A percentile compares a stretch with the other conserved stretches of the same genome.
These are phyloP conservation scores for Lepidium didymum DNA, from an alignment of 345 rosid genomes.

Conservation along the genomic window DNA sequence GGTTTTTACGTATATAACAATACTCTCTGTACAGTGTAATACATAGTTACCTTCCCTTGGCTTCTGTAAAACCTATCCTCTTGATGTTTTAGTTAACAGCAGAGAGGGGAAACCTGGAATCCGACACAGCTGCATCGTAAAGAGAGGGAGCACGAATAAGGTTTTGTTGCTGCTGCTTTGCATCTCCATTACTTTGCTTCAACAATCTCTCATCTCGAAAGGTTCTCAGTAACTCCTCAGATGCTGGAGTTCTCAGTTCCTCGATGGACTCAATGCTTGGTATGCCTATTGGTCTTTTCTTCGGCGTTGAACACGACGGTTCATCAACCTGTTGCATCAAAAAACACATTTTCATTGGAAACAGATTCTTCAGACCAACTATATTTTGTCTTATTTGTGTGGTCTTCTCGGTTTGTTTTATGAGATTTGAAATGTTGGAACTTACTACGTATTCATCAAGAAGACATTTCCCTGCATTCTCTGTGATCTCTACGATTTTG, in stretches of 20 bases:
- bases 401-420: background rate
- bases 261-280: slow-evolving; percentile 73
- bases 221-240: slow-evolving; percentile 65
- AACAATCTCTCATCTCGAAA: slow-evolving; percentile 62
- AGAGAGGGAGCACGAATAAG: slow-evolving; percentile 29
- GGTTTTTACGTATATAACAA: background rate
- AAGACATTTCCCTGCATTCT: slow-evolving; percentile 84
- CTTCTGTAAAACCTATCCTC: background rate
- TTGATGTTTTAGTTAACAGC: slow-evolving; percentile 56
- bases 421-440: background rate
- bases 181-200: slow-evolving; percentile 72
- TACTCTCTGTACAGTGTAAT: slow-evolving; percentile 36
- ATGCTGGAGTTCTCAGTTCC: slow-evolving; percentile 82
- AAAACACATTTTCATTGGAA: background rate
- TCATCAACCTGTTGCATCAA: slow-evolving; percentile 61
- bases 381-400: background rate
- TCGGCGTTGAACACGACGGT: slow-evolving; percentile 89
- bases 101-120: slow-evolving; percentile 82
- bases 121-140: slow-evolving; percentile 64
- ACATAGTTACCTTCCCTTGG: background rate
- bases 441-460: slow-evolving; percentile 77
- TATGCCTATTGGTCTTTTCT: slow-evolving; percentile 65
- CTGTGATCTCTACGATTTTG: slow-evolving; percentile 76
- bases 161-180: slow-evolving; percentile 39
- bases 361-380: background rate